These are phyloP conservation scores for Escovopsis sp. DNA, from an alignment of 2,329 filamentous ascomycete genomes.

Conservation along the genomic window DNA sequence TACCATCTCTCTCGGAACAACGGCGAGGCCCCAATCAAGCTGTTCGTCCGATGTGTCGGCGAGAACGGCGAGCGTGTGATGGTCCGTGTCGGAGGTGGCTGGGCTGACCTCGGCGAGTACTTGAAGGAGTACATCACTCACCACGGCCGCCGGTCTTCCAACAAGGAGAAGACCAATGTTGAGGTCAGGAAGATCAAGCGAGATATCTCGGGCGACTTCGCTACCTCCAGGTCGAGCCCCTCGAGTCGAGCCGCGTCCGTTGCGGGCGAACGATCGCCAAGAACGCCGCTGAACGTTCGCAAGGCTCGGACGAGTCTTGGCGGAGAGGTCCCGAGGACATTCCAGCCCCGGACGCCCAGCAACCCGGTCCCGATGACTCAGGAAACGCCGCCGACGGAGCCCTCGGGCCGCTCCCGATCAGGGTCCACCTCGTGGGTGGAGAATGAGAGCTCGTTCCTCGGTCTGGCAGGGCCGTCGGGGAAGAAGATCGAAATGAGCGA, in stretches of 20 bases:
- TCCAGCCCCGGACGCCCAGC: conserved; percentile 28
- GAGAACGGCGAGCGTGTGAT: conserved; percentile 85
- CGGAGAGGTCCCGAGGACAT: conserved; percentile 13
- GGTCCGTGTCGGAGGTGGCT: conserved; percentile 96
- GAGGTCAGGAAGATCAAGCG: conserved; percentile 39
- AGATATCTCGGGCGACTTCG: conserved; percentile 12
- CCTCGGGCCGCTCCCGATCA: conserved; percentile 31
- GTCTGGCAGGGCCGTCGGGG: conserved; percentile 54
- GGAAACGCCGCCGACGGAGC: conserved; percentile 28
- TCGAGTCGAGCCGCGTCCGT: conserved; percentile 26
- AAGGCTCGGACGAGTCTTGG: conserved; percentile 34
- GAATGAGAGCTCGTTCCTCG: conserved; percentile 43
- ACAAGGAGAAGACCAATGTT: conserved; percentile 28
- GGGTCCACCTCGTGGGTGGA: conserved; percentile 43
- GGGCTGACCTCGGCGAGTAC: conserved; percentile 92
- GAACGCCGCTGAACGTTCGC: conserved; percentile 36
- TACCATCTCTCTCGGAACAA: conserved; percentile 81
- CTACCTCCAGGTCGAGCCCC: conserved; percentile 25
- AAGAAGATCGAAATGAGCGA: conserved; percentile 52
- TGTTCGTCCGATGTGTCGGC: conserved; percentile 85
- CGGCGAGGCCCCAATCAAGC: conserved; percentile 77
- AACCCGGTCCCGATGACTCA: conserved; percentile 16
- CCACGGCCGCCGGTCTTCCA: conserved; percentile 56
- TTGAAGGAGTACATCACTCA: conserved; percentile 85
- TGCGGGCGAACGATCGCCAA: conserved; percentile 21